Base-by-base conservation (phyloP, 2,329 filamentous ascomycete species). In the Epichloe scottii region DNA sequence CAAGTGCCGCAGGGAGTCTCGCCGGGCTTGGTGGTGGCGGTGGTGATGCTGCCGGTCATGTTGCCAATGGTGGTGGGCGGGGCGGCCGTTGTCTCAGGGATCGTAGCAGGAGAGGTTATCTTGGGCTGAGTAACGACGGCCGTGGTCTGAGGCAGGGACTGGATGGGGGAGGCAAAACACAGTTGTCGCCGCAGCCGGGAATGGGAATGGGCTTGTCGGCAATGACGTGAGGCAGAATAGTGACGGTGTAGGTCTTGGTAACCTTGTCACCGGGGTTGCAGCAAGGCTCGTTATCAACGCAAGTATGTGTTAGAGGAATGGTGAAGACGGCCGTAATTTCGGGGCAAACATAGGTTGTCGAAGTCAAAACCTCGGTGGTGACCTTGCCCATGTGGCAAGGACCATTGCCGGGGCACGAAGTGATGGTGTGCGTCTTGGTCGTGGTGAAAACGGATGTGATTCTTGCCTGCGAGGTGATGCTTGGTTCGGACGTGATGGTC, bases 391-490 rank as follows among this genome's bases (percentile, higher is more conserved):
- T 57, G 52, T 43, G 38, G 52, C 61, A 63, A 14, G 57, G 45
- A 14, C 50, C 77, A 50, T 71, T 71, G 46, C 77, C 71, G 44
- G 68, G 71, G 71, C 78, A 81, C 39, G 72, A 73, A 60, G 75
- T 79, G 68, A 81, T 68, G 63, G 77, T 81, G 59, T 75, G 68
- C 62, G 77, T 69, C 59, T 71, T 70, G 55, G 76, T 79, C 58
- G 70, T 66, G 68, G 73, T 78, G 67, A 78, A 64, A 59, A 74
- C 67, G 26, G 65, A 67, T 49, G 70, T 56, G 37, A 54, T 43
- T 38, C 51, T 52, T 19, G 49, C 39, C 6, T 51, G 51, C 33
- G 53, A 54, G 21, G 57, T 56, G n/a, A 42, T 33, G 23, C 6
- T 23, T 4, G 48, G 41, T 30, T 35, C 15, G 1, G 48, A 15